phyloP scores from a whole-genome alignment of 306 rosid genomes.

The Sophora flavescens region DNA sequence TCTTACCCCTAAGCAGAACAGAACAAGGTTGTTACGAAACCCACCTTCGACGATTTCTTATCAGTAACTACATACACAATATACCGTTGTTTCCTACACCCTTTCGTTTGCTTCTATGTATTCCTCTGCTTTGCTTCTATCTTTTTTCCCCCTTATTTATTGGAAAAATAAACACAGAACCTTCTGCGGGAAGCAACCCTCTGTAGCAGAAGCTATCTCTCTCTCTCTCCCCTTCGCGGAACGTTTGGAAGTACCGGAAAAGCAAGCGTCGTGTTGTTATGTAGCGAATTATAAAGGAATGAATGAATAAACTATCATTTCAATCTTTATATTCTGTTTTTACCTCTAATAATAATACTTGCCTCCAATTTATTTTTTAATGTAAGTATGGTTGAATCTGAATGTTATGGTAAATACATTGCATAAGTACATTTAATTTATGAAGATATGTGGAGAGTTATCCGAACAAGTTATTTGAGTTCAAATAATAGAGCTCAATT shows the following conservation, averaged over 20 bases:
- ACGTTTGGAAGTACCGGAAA: conserved; percentile 49
- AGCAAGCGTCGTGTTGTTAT: conserved; percentile 19
- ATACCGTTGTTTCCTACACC: conserved; percentile 21
- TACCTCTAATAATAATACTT: too few species aligned
- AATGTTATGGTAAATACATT: too few species aligned
- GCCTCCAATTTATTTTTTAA: too few species aligned
- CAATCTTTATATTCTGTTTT: too few species aligned
- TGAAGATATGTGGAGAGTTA: too few species aligned
- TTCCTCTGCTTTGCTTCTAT: neutral
- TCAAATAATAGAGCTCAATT: too few species aligned
- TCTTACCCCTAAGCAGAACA: conserved; percentile 11
- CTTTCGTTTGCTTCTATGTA: neutral
- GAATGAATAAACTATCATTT: neutral
- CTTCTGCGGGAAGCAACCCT: conserved; percentile 72
- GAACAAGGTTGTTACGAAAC: conserved; percentile 66
- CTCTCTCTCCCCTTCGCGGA: conserved; percentile 35
- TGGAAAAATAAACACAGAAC: conserved; percentile 50
- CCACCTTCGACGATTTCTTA: conserved; percentile 49
- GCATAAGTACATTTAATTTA: too few species aligned
- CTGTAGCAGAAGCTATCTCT: conserved; percentile 43
- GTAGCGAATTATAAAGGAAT: neutral
- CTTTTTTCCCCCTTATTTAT: neutral
- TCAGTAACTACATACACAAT: conserved; percentile 34
- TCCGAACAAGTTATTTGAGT: too few species aligned
- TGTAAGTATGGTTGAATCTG: too few species aligned